Base-by-base conservation (phyloP, 2,329 filamentous ascomycete genomes). In the Penicillium sclerotigenum region DNA sequence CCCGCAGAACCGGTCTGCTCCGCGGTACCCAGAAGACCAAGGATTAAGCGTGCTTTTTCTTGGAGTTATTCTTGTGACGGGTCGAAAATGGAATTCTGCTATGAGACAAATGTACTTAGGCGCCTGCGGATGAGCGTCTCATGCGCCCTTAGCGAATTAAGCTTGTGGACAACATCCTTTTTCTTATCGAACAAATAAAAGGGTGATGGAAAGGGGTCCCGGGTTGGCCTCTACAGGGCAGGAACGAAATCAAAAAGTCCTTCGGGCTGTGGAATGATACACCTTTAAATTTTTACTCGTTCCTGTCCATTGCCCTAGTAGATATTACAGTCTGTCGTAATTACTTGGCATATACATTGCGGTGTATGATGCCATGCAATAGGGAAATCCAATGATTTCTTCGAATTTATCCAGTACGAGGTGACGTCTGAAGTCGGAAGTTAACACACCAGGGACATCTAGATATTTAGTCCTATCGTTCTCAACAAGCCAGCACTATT, bases 1-100 rank as follows among this genome's bases (percentile, higher is more conserved):
- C 94, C 81, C 87, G 94, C 82, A 90, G 95, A 87, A 99, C 94
- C 80, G 94, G 94, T 97, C 87, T 99, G 82, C 87, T 99, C 79
- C 93, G 94, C 83, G 94, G 94, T 96, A 97, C 94, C 78, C 94
- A 99, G 85, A 99, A 99, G 90, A 91, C 87, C 79, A 99, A 99
- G 91, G 95, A 99, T 71, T 93, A 91, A 82, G 80, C 78, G 81
- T 78, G 74, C 64, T 70, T 64, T 70, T 65, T 67, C 68, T 82
- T 82, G 83, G 84, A 85, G 84, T 86, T 86, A 81, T 80, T 72
- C 72, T 75, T 75, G 70, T 75, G 68, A 72, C 66, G 71, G 70
- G 70, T 71, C 72, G 67, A 72, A 70, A 72, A 71, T 70, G 67
- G 66, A 71, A 60, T 71, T 69, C 66, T 71, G 68, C 69, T 73